Conservation (phyloP, 371 early-diverging fungal species). For the Mortierella sp. region DNA sequence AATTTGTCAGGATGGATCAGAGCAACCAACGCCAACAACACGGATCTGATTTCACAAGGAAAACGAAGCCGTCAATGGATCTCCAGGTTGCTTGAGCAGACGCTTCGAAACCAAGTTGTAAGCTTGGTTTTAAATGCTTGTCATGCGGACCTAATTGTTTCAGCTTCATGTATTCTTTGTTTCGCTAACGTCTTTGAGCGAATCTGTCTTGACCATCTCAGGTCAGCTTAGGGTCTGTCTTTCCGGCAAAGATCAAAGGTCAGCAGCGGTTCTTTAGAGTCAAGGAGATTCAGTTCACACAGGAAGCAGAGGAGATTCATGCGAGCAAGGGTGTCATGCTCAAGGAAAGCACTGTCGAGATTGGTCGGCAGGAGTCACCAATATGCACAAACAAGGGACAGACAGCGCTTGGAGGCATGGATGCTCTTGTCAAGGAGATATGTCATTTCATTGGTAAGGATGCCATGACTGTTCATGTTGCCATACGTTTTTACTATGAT, state of each 20-base stretch:
- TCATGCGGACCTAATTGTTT: neutral
- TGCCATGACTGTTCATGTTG: no score
- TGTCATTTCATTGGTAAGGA: conserved; percentile 31
- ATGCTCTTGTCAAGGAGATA: conserved; percentile 26
- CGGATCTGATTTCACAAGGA: neutral
- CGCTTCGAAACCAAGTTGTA: conserved; percentile 26
- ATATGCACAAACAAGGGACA: neutral
- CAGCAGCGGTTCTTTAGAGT: conserved; percentile 22
- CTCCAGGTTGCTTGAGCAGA: conserved; percentile 12
- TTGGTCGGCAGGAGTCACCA: conserved; percentile 4
- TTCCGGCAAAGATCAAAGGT: conserved; percentile 26
- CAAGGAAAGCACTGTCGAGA: conserved; percentile 21
- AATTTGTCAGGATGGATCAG: conserved; percentile 12
- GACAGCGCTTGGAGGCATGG: conserved; percentile 12
- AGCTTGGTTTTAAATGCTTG: neutral
- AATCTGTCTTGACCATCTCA: neutral
- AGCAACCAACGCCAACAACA: conserved; percentile 10
- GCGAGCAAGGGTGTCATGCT: conserved; percentile 20
- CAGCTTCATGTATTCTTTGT: neutral
- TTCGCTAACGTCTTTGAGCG: neutral
- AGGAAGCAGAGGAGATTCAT: neutral
- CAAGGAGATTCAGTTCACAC: conserved; percentile 6
- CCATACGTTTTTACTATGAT: no score
- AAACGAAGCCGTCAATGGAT: conserved; percentile 10
- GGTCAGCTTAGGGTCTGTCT: conserved; percentile 19